phyloP scores from a whole-genome alignment of 1,284 basidiomycete species.

The Porogramme epimiltina region DNA sequence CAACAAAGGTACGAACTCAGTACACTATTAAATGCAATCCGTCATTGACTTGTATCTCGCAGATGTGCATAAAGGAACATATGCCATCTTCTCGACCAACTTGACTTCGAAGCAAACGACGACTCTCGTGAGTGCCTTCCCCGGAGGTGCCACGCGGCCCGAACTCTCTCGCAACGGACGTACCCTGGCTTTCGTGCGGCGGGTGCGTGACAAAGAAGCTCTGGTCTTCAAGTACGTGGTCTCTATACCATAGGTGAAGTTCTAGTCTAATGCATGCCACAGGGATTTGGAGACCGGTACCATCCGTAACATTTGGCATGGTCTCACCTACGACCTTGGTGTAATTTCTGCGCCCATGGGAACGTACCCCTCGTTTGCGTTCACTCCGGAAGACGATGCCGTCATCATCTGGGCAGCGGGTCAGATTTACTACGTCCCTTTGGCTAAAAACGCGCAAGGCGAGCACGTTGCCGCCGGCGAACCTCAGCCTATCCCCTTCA shows the following conservation, averaged over 20 bases:
- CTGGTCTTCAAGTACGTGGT: conserved; percentile 65
- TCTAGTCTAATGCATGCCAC: background rate
- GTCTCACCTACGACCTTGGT: conserved; percentile 66
- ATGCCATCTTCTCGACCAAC: conserved; percentile 65
- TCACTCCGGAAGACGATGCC: conserved; percentile 60
- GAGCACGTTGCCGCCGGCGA: conserved; percentile 47
- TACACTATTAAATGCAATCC: background rate
- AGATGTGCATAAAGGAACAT: conserved; percentile 74
- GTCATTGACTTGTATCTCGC: background rate
- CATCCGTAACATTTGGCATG: conserved; percentile 66
- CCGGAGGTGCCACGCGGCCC: conserved; percentile 73
- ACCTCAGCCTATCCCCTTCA: conserved; percentile 57
- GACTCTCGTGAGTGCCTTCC: conserved; percentile 53
- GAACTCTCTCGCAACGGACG: conserved; percentile 68
- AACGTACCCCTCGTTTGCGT: conserved; percentile 74
- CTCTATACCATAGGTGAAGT: background rate
- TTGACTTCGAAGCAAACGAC: conserved; percentile 54
- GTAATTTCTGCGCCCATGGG: conserved; percentile 70
- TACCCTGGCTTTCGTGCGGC: conserved; percentile 72
- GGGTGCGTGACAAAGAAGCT: conserved; percentile 71
- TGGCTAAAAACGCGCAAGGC: conserved; percentile 47
- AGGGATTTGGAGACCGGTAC: conserved; percentile 71
- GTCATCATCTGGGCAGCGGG: conserved; percentile 75
- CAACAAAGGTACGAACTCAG: conserved; percentile 54
- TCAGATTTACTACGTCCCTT: conserved; percentile 62